Evolutionary conservation across 2,329 filamentous ascomycete species (phyloP), one percentile per base, ranked within the genome.

Genomic region (Boeremia lycopersici): DNA sequence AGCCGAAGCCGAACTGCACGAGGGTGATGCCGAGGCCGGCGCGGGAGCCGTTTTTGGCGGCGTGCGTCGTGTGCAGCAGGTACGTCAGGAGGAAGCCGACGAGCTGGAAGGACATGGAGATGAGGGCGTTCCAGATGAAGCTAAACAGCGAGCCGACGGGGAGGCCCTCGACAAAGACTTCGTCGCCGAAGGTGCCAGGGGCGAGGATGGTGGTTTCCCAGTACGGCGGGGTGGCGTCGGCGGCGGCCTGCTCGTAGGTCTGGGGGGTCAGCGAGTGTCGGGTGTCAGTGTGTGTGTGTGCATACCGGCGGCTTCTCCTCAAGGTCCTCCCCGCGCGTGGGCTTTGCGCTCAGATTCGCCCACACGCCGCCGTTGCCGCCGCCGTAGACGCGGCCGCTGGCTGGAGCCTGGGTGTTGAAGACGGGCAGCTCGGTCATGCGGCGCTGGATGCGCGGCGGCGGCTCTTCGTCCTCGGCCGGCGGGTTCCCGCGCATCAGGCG

Each of bases 141-240:
- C 86, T 89, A 78, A 96, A 96, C 58, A 95, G 80, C 43, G 90
- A 92, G 61, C 91, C 91, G 48, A 96, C 95, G 3, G 96, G 92
- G 71, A 99, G 88, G 67, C 95, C 95, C 73, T 99, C 95, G 53
- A 99, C 90, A 70, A 95, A 99, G 42, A 99, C 93, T 75, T 99
- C 95, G 71, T 98, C 93, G 34, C 88, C 86, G n/a, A 89, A 90
- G 62, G 95, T 86, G 50, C 93, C 95, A 0, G 95, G 95, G 0
- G 93, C 93, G 46, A 99, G 84, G 62, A 99, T 97, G 0, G 95
- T 98, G 6, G 95, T 99, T 80, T 99, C 95, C 95, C 95, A 99
- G 77, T 99, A 99, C 0, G 95, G 95, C 1, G 95, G 95, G 42
- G 95, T 95, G 23, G 92, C 89, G 75, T 99, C 95, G 36, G 93